phyloP scores from a whole-genome alignment of 2,329 filamentous ascomycete species.

The Verticillium dahliae region DNA sequence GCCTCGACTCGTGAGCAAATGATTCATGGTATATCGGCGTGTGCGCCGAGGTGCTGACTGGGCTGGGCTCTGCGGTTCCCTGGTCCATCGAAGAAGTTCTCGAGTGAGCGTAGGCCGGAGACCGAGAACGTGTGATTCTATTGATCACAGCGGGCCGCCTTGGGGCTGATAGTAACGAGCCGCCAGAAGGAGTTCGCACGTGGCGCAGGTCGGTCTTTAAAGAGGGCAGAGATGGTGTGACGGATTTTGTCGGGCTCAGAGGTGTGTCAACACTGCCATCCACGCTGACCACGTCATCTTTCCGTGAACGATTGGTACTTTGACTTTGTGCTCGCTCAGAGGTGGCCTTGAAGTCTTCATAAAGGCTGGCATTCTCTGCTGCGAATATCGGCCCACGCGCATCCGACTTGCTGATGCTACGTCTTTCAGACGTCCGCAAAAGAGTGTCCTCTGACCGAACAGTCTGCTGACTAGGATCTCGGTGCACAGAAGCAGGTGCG shows the following conservation, averaged over 20 bases:
- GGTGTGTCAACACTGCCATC: constrained; percentile 39
- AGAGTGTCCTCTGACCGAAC: constrained; percentile 35
- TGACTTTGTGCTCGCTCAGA: background rate
- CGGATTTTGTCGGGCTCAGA: constrained; percentile 33
- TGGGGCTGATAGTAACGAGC: constrained; percentile 29
- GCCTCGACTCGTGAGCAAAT: constrained; percentile 39
- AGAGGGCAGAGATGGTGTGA: constrained; percentile 22
- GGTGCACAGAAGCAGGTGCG: constrained; percentile 43
- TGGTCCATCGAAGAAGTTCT: constrained; percentile 54
- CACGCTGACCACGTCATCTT: constrained; percentile 36
- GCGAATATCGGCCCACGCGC: constrained; percentile 26
- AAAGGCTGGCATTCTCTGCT: constrained; percentile 29
- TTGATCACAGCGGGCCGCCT: constrained; percentile 47
- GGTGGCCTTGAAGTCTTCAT: constrained; percentile 20
- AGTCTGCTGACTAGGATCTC: constrained; percentile 36
- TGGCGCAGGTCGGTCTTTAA: constrained; percentile 25
- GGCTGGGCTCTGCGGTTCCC: constrained; percentile 48
- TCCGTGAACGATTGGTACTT: constrained; percentile 21
- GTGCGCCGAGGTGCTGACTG: constrained; percentile 52
- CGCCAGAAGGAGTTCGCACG: constrained; percentile 24
- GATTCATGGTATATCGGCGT: constrained; percentile 51
- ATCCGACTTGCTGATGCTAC: constrained; percentile 37
- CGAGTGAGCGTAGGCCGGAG: constrained; percentile 37
- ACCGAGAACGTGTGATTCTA: constrained; percentile 43
- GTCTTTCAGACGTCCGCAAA: constrained; percentile 27